phyloP scores from a whole-genome alignment of 805 yeast species.

The Scheffersomyces lignosus region DNA sequence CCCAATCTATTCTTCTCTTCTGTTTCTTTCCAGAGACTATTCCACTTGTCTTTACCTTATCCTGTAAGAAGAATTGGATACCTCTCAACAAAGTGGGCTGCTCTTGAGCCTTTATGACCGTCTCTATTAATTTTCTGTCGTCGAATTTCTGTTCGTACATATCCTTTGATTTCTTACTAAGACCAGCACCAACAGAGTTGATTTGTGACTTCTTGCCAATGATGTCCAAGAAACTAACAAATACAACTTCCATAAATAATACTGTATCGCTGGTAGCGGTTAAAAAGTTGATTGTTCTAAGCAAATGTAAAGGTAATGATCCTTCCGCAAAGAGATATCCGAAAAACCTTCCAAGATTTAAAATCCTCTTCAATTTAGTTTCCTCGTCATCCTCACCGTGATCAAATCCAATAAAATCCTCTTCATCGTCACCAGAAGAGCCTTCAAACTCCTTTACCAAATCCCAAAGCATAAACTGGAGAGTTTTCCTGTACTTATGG shows the following conservation, averaged over 20 bases:
- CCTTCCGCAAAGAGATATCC: constrained; percentile 77
- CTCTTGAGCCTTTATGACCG: constrained; percentile 55
- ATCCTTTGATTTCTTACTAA: constrained; percentile 23
- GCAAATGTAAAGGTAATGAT: constrained; percentile 66
- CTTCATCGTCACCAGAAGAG: constrained; percentile 45
- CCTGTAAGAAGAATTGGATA: constrained; percentile 57
- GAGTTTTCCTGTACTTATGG: constrained; percentile 74
- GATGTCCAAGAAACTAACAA: constrained; percentile 65
- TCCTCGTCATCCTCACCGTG: constrained; percentile 51
- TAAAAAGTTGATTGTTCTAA: constrained; percentile 73
- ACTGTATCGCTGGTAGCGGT: constrained; percentile 63
- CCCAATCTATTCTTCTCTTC: constrained; percentile 65
- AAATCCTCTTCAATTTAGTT: constrained; percentile 53
- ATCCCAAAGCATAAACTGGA: constrained; percentile 92
- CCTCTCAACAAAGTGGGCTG: constrained; percentile 64
- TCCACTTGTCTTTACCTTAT: constrained; percentile 45
- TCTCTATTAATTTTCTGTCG: constrained; percentile 49
- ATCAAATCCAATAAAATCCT: constrained; percentile 36
- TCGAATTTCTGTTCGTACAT: constrained; percentile 42
- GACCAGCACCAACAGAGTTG: constrained; percentile 45
- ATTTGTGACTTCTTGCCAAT: constrained; percentile 63
- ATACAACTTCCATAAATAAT: constrained; percentile 70
- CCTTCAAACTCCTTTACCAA: constrained; percentile 66
- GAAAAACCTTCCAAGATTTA: constrained; percentile 78
- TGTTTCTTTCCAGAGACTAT: constrained; percentile 56